Base-by-base conservation (phyloP, 805 yeast genomes). In the Lipomyces starkeyi region DNA sequence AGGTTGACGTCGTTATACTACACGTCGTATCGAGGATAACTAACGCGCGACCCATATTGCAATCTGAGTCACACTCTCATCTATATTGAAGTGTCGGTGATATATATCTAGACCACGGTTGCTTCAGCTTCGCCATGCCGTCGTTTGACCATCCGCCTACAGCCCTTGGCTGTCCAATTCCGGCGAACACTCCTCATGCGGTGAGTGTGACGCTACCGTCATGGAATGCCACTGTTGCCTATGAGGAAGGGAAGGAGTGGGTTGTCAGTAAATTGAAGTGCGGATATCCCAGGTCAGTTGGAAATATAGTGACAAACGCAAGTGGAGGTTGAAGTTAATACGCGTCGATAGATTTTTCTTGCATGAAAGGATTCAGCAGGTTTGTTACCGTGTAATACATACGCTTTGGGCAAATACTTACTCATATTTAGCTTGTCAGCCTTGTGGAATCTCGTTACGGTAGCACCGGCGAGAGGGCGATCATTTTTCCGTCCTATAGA, bases 171-270 rank as follows among this genome's bases (percentile, higher is more conserved):
- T 89, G 85, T 20, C 87, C 97, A 1, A 93, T 95, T 67, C 98
- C 99, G 2, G 89, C 91, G 68, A 88, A 91, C 77, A 89, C 96
- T 0, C 88, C 89, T 2, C 98, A 95, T 78, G 97, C 98, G 0
- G 97, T 94, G 1, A 91, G 97, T 13, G 98, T 94, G 59, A 91
- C 97, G 1, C 83, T 94, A 43, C 99, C 99, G 7, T 91, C 97
- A 0, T 95, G 98, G 99, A 90, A 87, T 60, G 92, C 97, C 58
- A 91, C 90, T 3, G 90, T 95, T 0, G 97, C 92, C 2, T 95
- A 95, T 75, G 97, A 93, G 77, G 95, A 91, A 78, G 97, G 97
- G 22, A 88, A 91, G 74, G 88, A 85, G 25, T 88, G 92, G 90
- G 91, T 93, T 3, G 88, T 89, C 20, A 79, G 82, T 58, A 86